Base-by-base conservation (phyloP, 495 filamentous ascomycete species). In the Hapsidospora chrysogenum region DNA sequence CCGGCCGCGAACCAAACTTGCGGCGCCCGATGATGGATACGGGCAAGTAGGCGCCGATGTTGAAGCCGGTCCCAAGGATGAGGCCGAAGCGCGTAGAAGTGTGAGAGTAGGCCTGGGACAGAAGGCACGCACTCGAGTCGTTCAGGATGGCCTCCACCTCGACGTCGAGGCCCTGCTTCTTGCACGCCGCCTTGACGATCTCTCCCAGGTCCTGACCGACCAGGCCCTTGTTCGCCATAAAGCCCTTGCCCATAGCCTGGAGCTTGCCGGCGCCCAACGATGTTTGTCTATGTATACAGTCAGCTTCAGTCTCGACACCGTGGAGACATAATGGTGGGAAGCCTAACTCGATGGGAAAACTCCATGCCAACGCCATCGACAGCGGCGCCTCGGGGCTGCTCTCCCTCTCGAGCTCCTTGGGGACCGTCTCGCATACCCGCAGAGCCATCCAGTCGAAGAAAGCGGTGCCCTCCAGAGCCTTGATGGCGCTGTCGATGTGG, bases 371-470 rank as follows among this genome's bases (percentile, higher is more conserved):
- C 0, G 82, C 81, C 60, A 87, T 54, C 2, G 63, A 58, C 38
- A 67, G 48, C 9, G 52, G 51, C 14, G 54, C 42, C 11, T 47
- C 47, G 0, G 42, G 41, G 13, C 41, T 43, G 42, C 44, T 41
- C n/a, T 50, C 46, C 11, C 38, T 39, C 17, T 51, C 46, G 22
- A 45, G 44, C 5, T 56, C 52, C 27, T 54, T 56, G 14, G 54
- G 47, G 20, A 69, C 46, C 9, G 59, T 63, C 25, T 68, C 57
- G 40, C 69, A 66, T 45, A 89, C 85, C 42, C 74, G 75, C 44
- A 74, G 68, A 3, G 81, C 80, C 56, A 92, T 86, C 83, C 83
- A 92, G 30, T 74, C 61, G 43, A 89, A 92, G 30, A 87, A 72
- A 9, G 43, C 48, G 30, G 52, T 39, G n/a, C 68, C 68, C 17